Evolutionary conservation across 805 yeast genomes (phyloP), one percentile per base, ranked within the genome.

Genomic region (Kazachstania africana): DNA sequence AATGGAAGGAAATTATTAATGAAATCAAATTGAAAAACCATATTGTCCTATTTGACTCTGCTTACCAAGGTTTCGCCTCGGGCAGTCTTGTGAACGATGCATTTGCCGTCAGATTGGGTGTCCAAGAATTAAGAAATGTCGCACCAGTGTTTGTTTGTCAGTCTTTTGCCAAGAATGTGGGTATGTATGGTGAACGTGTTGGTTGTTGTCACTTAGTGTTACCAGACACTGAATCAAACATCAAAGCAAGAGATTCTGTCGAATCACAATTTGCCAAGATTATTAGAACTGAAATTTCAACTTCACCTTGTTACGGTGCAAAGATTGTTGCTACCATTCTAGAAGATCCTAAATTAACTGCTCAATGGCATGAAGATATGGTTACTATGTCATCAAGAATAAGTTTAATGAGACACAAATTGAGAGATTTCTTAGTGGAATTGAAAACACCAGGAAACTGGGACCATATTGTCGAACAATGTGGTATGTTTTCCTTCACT

Each of bases 401-500:
- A 53, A 64, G 62, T 39, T 57, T 66, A 45, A 87, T 85, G 94
- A 78, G 97, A 63, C 52, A 60, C 20, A 68, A 65, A 13, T 68
- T 88, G 48, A 70, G 76, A 52, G 65, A 64, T 34, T 67, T 68
- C 37, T 68, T 88, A 38, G 69, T 68, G 31, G 57, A 59, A 32
- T 70, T 82, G 39, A 60, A 62, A 15, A 84, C 97, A 16, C 94
- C 95, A 19, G 95, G 95, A 29, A 71, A 66, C 47, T 88, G 97
- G 97, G 79, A 74, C 44, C 97, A 88, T 60, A 82, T 88, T 48
- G 78, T 75, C 28, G 65, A 67, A 41, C 98, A 91, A 65, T 79
- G 82, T 39, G 98, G 98, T 47, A 88, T 88, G 97, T 88, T 88
- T 57, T 84, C 95, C 22, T 88, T 77, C 63, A 88, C 97, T 19